Evolutionary conservation across 2,329 filamentous ascomycete genomes (phyloP), one percentile per base, ranked within the genome.

Genomic region (Tothia fuscella): DNA sequence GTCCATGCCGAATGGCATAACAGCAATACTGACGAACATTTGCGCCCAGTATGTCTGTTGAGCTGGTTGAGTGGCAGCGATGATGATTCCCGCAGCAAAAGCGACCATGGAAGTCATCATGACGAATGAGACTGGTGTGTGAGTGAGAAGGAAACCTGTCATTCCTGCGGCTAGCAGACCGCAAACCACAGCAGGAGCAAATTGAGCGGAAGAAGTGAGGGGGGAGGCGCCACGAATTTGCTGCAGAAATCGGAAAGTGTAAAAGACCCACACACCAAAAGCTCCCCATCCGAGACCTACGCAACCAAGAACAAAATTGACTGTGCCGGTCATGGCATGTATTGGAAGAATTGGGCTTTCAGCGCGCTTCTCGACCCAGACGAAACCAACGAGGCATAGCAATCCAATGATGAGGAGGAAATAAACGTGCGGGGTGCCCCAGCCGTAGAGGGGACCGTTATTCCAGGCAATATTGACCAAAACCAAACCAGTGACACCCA

Each of bases 61-160:
- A 13, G 52, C 49, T 7, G 59, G 59, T 48, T 51, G 49, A 19
- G 52, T 55, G 7, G 50, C 51, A 13, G 55, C 45, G 25, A 61
- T 46, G 31, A 53, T 47, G 28, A 53, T 53, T 22, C 59, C 59
- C 16, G 49, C 47, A 24, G 53, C 49, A 48, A 61, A 62, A 19
- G 54, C 55, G 6, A 55, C 34, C 56, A 61, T 61, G 19, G 56
- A 53, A 16, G 56, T 46, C 46, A 61, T 47, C 57, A 62, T 61
- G 13, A 57, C 56, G 45, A 59, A 61, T 14, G 54, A 51, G 17
- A 59, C 53, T 1, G 56, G 57, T 0, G 56, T 59, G 43, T 58
- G 58, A 12, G 53, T 58, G n/a, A 63, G 51, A 50, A 62, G 48
- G 45, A 59, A 57, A 5, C 59, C 59, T 2, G 58, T 61, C 6